Evolutionary conservation across 805 yeast genomes (phyloP), one percentile per base, ranked within the genome.

Genomic region (Candida boleticola): DNA sequence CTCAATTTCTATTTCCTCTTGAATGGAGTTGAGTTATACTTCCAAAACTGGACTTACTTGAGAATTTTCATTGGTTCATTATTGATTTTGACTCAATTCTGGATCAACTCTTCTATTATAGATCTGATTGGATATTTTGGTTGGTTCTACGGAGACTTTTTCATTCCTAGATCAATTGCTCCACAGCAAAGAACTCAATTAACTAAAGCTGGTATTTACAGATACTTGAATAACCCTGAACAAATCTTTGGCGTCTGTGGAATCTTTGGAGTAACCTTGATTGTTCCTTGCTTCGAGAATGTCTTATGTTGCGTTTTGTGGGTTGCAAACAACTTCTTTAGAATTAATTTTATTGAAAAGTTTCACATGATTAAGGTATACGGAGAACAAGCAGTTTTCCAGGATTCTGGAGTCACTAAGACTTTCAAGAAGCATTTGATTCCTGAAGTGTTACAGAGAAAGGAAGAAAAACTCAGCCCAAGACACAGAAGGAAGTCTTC

Each of bases 141-240:
- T n/a, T 86, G 93, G 93, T 86, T 85, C 54, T 86, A 83, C 59
- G 95, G 95, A 43, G 95, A 86, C 60, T 86, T 86, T 62, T 86
- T 85, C 61, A 65, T 84, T 44, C 79, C 85, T 29, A 76, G 72
- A 40, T 66, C 75, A 16, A 40, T 50, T 23, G 53, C 58, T 48
- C 57, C 60, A 4, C 38, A 35, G 19, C 68, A 68, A 19, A 70
- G 68, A 42, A 63, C 76, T 5, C 69, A 70, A 48, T 68, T 86
- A 50, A 80, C 90, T 0, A 83, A 83, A 48, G 84, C 86, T 26
- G 95, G 95, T 38, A 85, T 86, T 30, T 86, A 86, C 57, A 77
- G 92, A 50, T 86, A 85, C 60, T 71, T 86, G 56, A 86, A 86
- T 58, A 84, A 86, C 54, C 95, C 95, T 7, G 95, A 86, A 57